Base-by-base conservation (phyloP, 306 rosid species). In the Mimosa pudica region DNA sequence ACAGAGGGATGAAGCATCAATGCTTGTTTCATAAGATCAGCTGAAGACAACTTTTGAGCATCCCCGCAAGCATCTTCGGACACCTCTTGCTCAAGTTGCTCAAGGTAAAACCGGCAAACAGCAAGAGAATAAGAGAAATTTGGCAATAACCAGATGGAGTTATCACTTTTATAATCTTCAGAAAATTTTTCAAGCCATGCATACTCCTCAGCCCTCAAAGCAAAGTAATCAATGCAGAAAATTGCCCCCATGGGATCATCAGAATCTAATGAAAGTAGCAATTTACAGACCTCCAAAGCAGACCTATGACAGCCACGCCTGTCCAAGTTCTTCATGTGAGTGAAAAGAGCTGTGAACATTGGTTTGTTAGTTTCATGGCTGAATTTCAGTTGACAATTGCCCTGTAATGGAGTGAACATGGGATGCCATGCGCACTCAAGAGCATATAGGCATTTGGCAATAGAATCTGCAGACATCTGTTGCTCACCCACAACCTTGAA, bases 301-400 rank as follows among this genome's bases (percentile, higher is more conserved):
- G 98, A 93, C 75, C 99, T 89, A 89, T 95, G 98, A 82, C 97
- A 95, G 62, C 99, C 99, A 58, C 99, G 97, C 77, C 96, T 84
- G 73, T 95, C 90, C 90, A 95, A 84, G 78, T 90, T 93, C 82
- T 90, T 95, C 92, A 95, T 86, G 88, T 93, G 99, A 77, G 88
- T 87, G 77, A 95, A 95, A 80, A 93, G 97, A 51, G 92, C 85
- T 14, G 73, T 73, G 81, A 91, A 93, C 48, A 89, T 71, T 16
- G 97, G 97, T 65, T 90, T 95, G 89, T 93, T 95, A 32, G 83
- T 78, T 67, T 91, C 97, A 68, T 93, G 93, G 65, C 80, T 80
- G 87, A 89, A 91, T 86, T 89, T 91, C 84, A 95, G 78, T 81
- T 89, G 99, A 86, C 98, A 93, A 90, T 90, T 93, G 49, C 92